phyloP scores from a whole-genome alignment of 1,139 yeast species.

The Pichia cactophila region DNA sequence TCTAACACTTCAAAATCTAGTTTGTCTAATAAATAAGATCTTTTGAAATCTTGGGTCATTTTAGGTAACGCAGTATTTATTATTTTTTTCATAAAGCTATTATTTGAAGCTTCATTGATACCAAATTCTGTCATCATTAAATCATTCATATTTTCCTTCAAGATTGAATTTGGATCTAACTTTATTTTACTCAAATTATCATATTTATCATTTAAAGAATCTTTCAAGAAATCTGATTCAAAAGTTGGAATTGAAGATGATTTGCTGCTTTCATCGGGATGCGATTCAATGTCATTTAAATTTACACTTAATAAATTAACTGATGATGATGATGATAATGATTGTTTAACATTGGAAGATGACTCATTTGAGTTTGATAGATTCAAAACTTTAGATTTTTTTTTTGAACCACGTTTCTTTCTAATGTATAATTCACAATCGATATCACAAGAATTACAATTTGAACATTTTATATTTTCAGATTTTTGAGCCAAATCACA shows the following conservation, averaged over 20 bases:
- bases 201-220: constrained; percentile 12
- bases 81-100: constrained; percentile 16
- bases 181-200: constrained; percentile 16
- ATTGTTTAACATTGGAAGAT: too few relatives aligned
- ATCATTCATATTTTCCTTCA: constrained; percentile 18
- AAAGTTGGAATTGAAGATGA: constrained; percentile 8
- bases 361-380: too few relatives aligned
- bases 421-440: constrained; percentile 45
- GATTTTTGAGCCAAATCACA: constrained; percentile 44
- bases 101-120: constrained; percentile 7
- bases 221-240: constrained; percentile 13
- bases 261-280: constrained; percentile 1
- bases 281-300: constrained; percentile 5
- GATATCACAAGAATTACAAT: constrained; percentile 46
- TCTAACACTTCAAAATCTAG: constrained; percentile 44
- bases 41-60: constrained; percentile 23
- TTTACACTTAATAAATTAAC: constrained; percentile 4
- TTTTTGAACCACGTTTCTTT: constrained; percentile 22
- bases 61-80: constrained; percentile 26
- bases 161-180: constrained; percentile 17
- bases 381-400: background rate
- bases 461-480: constrained; percentile 37
- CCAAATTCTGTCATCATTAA: constrained; percentile 14
- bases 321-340: too few relatives aligned
- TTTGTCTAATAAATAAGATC: constrained; percentile 42